phyloP scores from a whole-genome alignment of 192 early-diverging fungal genomes.

The Mortierella alpina region DNA sequence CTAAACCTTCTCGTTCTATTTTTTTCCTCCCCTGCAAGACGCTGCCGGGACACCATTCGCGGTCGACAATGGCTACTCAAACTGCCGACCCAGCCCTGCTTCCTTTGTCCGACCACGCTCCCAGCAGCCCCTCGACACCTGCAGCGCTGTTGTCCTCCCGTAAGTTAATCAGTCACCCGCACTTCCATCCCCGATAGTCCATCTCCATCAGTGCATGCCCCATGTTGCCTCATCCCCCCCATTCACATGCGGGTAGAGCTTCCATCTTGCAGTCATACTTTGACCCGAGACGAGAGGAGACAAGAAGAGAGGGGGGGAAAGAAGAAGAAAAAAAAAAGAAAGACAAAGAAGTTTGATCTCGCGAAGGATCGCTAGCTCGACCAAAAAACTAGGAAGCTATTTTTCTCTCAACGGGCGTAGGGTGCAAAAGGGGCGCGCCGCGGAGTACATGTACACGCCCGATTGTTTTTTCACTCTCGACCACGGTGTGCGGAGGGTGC shows the following conservation, averaged over 20 bases:
- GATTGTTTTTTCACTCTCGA: background rate
- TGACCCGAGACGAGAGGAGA: too few relatives aligned
- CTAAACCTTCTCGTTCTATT: background rate
- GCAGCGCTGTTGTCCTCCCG: background rate
- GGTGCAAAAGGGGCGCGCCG: too few relatives aligned
- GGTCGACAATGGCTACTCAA: constrained; percentile 3
- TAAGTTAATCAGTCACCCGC: background rate
- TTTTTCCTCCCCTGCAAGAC: background rate
- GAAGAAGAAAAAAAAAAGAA: too few relatives aligned
- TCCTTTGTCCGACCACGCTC: background rate
- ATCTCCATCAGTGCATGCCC: background rate
- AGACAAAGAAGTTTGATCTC: too few relatives aligned
- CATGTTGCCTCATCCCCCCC: background rate
- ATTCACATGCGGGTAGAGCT: background rate
- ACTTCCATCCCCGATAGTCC: too few relatives aligned
- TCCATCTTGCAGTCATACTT: background rate
- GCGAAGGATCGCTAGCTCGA: too few relatives aligned
- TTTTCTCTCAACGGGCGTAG: too few relatives aligned
- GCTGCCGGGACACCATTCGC: background rate
- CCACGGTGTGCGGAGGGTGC: background rate
- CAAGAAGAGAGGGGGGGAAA: too few relatives aligned
- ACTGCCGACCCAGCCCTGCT: constrained; percentile 4
- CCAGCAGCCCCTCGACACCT: background rate
- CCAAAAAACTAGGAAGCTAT: too few relatives aligned
- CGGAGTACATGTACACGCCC: too few relatives aligned